phyloP scores from a whole-genome alignment of 371 early-diverging fungal species.

The Mortierella sp. region DNA sequence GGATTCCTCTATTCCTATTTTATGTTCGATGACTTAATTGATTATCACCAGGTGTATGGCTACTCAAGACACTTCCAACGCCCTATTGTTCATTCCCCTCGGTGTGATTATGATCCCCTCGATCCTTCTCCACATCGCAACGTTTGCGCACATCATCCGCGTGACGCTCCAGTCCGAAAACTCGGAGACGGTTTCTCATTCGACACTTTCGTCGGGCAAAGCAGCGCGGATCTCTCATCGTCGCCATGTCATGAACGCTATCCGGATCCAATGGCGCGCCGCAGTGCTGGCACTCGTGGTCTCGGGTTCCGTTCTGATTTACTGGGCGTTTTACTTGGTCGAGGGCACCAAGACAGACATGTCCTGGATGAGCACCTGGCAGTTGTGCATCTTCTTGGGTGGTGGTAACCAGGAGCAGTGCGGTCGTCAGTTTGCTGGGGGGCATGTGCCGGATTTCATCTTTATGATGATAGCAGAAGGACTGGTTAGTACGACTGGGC shows the following conservation, averaged over 20 bases:
- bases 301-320: conserved; percentile 58
- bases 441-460: conserved; percentile 23
- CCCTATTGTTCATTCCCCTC: conserved; percentile 66
- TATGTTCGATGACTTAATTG: conserved; percentile 44
- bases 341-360: conserved; percentile 18
- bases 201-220: conserved; percentile 27
- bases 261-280: conserved; percentile 75
- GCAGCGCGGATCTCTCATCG: conserved; percentile 56
- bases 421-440: conserved; percentile 18
- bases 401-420: conserved; percentile 23
- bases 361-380: conserved; percentile 35
- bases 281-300: conserved; percentile 64
- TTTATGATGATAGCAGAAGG: conserved; percentile 41
- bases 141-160: conserved; percentile 68
- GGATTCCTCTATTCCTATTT: neutral
- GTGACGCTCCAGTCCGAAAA: conserved; percentile 57
- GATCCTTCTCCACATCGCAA: conserved; percentile 63
- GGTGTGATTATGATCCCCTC: conserved; percentile 64
- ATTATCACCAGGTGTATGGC: conserved; percentile 60
- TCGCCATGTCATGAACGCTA: conserved; percentile 66
- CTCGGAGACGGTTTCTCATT: conserved; percentile 46
- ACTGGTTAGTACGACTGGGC: conserved; percentile 24
- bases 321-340: conserved; percentile 56
- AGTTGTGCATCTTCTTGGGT: conserved; percentile 24
- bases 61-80: conserved; percentile 59